Conservation (phyloP, 1,284 basidiomycete species). For the Leccinum subrobustum region DNA sequence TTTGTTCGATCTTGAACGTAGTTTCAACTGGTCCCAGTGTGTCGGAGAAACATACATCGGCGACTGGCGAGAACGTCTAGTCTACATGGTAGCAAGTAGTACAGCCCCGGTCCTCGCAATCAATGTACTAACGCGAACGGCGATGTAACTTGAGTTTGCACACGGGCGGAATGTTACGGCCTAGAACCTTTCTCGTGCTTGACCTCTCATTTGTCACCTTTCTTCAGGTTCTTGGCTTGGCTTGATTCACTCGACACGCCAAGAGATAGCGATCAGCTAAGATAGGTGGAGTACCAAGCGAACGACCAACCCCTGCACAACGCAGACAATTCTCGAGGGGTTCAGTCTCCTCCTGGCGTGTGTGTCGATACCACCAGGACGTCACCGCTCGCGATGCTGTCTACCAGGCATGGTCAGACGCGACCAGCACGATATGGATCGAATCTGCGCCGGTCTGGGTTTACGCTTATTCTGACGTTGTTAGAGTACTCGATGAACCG, state of each 20-base stretch:
- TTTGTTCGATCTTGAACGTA: too few species aligned
- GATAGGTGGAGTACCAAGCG: too few species aligned
- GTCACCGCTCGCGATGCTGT: constrained; percentile 46
- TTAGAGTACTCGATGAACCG: constrained; percentile 66
- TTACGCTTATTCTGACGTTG: constrained; percentile 54
- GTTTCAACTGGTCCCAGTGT: too few species aligned
- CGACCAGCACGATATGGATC: constrained; percentile 74
- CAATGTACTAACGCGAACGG: background rate
- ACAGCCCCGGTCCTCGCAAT: background rate
- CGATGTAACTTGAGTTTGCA: background rate
- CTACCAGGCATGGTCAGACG: constrained; percentile 67
- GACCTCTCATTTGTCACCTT: too few species aligned
- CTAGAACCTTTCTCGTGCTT: too few species aligned
- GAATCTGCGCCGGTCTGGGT: constrained; percentile 62
- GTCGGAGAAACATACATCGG: background rate
- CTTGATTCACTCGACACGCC: too few species aligned
- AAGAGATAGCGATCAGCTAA: too few species aligned
- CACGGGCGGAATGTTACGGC: too few species aligned
- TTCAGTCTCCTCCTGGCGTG: too few species aligned
- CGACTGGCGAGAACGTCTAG: background rate
- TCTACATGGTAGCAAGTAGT: background rate
- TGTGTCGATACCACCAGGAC: constrained; percentile 39
- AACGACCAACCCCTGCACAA: too few species aligned
- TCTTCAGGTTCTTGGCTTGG: too few species aligned
- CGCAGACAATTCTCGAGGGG: too few species aligned